Base-by-base conservation (phyloP, 148 eudicot species). In the Tetragonia tetragonoides region DNA sequence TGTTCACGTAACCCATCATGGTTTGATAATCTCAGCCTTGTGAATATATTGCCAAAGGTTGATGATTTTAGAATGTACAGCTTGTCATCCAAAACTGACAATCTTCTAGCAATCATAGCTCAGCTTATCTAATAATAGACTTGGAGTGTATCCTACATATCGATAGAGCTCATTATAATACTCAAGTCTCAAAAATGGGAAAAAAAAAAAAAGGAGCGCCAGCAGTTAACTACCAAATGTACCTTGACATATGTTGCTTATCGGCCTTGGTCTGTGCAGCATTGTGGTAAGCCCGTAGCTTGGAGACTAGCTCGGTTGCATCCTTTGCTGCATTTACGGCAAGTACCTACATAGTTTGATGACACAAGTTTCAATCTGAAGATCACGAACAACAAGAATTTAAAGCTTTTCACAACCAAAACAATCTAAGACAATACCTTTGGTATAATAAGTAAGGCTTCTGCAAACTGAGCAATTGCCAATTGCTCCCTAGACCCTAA, bases 381-480 rank as follows among this genome's bases (percentile, higher is more conserved):
- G 53, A 72, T 62, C 21, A 28, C 12, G 67, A 7, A 42, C 40
- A 28, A 21, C 37, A 47, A 46, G 18, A 74, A 2, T 44, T n/a
- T 34, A 66, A 39, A 14, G 28, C 15, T 57, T n/a, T 40, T 63
- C 49, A 47, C 62, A 74, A 63, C 66, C 42, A 66, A 76, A 6
- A 49, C 37, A 39, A 65, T 57, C 8, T 49, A 62, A 62, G 10
- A 74, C 7, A 51, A 72, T 67, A 95, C 99, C 99, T 93, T 95
- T 10, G 99, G 99, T 28, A 95, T 91, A 78, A 95, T 75, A 47
- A 91, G 80, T 81, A 95, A 83, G 46, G 99, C 92, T 85, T 95
- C 99, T 78, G 99, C 97, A 79, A 93, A 95, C 75, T 95, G 97
- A 60, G 97, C 99, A 83, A 95, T 93, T 44, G 99, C 99, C 75